phyloP scores from a whole-genome alignment of 2,329 filamentous ascomycete species.

The Eutypella sp. region DNA sequence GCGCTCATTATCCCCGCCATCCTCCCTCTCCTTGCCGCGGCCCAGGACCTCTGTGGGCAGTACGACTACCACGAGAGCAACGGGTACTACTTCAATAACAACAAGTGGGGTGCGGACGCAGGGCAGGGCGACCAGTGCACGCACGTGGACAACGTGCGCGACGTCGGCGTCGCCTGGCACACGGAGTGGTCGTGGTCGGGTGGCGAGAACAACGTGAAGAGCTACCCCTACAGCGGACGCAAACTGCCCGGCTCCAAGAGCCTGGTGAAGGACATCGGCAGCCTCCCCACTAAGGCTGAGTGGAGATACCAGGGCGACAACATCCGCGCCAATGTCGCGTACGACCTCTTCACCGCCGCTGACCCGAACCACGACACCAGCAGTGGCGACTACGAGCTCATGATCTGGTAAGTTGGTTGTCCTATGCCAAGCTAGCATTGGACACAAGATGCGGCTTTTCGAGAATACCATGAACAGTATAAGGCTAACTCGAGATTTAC shows the following conservation, averaged over 20 bases:
- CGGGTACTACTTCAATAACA: slow-evolving; percentile 34
- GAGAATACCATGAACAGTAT: too few relatives aligned
- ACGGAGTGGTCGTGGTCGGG: slow-evolving; percentile 39
- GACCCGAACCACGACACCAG: slow-evolving; percentile 26
- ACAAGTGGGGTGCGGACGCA: slow-evolving; percentile 36
- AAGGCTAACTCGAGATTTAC: slow-evolving; percentile 21
- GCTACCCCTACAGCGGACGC: slow-evolving; percentile 36
- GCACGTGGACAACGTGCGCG: slow-evolving; percentile 29
- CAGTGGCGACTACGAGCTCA: slow-evolving; percentile 53
- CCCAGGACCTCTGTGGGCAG: slow-evolving; percentile 19
- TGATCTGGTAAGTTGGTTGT: slow-evolving; percentile 45
- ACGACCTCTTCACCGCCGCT: slow-evolving; percentile 54
- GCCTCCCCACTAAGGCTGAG: slow-evolving; percentile 29
- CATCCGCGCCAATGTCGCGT: slow-evolving; percentile 54
- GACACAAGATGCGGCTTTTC: too few relatives aligned
- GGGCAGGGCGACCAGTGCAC: slow-evolving; percentile 39
- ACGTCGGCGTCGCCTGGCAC: slow-evolving; percentile 32
- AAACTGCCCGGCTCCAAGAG: slow-evolving; percentile 22
- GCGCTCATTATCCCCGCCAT: neutral
- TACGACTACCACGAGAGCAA: slow-evolving; percentile 25
- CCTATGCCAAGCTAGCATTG: neutral
- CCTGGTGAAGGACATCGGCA: slow-evolving; percentile 27
- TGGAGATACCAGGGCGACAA: slow-evolving; percentile 43
- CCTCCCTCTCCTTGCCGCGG: neutral
- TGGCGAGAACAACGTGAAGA: slow-evolving; percentile 35